Evolutionary conservation across 768 basidiomycete genomes (phyloP), one percentile per base, ranked within the genome.

Genomic region (Trametes gibbosa): DNA sequence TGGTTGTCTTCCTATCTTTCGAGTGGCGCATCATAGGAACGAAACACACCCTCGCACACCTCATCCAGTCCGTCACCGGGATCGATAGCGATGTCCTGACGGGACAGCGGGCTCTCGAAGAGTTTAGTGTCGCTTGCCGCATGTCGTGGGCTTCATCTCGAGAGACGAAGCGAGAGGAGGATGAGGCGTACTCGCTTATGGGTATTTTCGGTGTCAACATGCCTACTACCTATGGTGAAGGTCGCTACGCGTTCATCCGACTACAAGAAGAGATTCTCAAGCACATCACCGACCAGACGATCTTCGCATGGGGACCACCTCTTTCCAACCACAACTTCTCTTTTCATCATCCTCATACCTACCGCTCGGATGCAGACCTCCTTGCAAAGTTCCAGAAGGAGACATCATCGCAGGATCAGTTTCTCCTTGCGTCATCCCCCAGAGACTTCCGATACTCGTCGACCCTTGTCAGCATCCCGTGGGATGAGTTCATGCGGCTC

Each of bases 151-250:
- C 62, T 10, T 25, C 46, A 4, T n/a, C 17, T 17, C n/a, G 62
- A 37, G 32, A 52, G 39, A 59, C 62, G 12, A 46, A 41, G 7
- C 37, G 50, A 13, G 49, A 49, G 21, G 62, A 63, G 27, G 62
- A 63, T 37, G 52, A 58, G 48, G 62, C 62, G 42, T 63, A 63
- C 39, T 54, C 57, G 21, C 53, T 59, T 12, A 46, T 63, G 43
- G 62, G 62, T 13, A 58, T 63, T n/a, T 59, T 63, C 42, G 57
- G 53, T 5, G 57, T 59, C 23, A 54, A 54, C 39, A 48, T 63
- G 39, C 42, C 40, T 29, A 58, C 53, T 12, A 48, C 41, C 13
- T 63, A 63, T 21, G 62, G 62, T 3, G 62, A 63, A 29, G 62
- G 57, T 4, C 32, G 52, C 2, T 47, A 51, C n/a, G 62, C 62